Evolutionary conservation across 352 stramenopile genomes (phyloP).

Genomic region (Pythium oligandrum): DNA sequence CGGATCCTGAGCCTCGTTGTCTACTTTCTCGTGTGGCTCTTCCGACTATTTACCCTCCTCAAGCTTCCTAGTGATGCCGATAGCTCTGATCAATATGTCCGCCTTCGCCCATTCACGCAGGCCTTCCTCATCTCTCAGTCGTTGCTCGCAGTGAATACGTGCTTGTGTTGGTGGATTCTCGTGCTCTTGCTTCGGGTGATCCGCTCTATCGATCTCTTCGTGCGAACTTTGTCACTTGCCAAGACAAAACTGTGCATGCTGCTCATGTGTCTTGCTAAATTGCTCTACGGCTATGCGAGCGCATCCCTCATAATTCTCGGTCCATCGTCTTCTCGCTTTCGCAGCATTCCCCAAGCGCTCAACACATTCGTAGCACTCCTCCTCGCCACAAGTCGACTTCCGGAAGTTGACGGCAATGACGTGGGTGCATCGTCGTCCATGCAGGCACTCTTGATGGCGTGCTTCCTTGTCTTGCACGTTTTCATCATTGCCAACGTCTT

Average conservation of each 20-base stretch:
- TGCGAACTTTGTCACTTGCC: constrained; percentile 28
- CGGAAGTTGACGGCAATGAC: constrained; percentile 12
- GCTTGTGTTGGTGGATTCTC: constrained; percentile 38
- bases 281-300: constrained; percentile 44
- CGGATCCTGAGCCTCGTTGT: constrained; percentile 27
- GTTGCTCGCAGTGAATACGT: constrained; percentile 30
- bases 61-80: constrained; percentile 29
- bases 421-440: constrained; percentile 12
- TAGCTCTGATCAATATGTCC: constrained; percentile 26
- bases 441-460: constrained; percentile 26
- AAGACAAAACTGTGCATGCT: constrained; percentile 28
- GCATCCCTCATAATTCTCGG: constrained; percentile 38
- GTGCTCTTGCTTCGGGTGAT: constrained; percentile 36
- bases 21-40: constrained; percentile 40
- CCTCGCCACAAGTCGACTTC: constrained; percentile 12
- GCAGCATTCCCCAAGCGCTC: constrained; percentile 29
- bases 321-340: constrained; percentile 22
- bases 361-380: constrained; percentile 32
- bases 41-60: constrained; percentile 30
- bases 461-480: constrained; percentile 40
- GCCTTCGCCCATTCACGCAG: constrained; percentile 32
- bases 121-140: constrained; percentile 32
- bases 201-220: constrained; percentile 32
- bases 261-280: constrained; percentile 22
- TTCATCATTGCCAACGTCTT: constrained; percentile 43